Conservation (phyloP, 2,329 filamentous ascomycete genomes). For the Colletotrichum limetticola region DNA sequence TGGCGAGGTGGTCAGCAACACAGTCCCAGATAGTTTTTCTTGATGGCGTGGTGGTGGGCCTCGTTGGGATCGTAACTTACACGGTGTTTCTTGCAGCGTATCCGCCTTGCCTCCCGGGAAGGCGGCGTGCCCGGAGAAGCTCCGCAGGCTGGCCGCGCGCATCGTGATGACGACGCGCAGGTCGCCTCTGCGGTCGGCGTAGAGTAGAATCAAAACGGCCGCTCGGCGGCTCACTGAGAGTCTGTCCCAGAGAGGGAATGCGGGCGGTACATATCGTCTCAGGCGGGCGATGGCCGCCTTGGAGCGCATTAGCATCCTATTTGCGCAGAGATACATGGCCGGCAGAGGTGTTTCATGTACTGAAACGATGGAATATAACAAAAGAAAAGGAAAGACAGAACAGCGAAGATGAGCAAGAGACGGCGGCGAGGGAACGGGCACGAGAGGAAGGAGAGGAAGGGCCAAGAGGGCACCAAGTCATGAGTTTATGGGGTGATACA, state of each 20-base stretch:
- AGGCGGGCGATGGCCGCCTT: slow-evolving; percentile 70
- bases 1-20: slow-evolving; percentile 36
- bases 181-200: slow-evolving; percentile 84
- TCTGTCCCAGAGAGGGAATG: slow-evolving; percentile 70
- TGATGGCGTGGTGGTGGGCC: no score
- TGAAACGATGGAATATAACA: not conserved
- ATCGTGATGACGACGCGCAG: slow-evolving; percentile 78
- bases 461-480: not conserved
- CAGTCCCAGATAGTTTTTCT: no score
- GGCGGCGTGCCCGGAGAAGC: slow-evolving; percentile 86
- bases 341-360: slow-evolving; percentile 22
- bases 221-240: slow-evolving; percentile 76
- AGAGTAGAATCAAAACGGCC: slow-evolving; percentile 88
- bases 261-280: slow-evolving; percentile 68
- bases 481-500: not conserved
- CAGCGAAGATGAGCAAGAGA: no score
- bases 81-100: slow-evolving; percentile 66
- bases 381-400: not conserved
- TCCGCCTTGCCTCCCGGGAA: slow-evolving; percentile 84
- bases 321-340: slow-evolving; percentile 35
- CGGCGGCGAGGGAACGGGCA: not conserved
- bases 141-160: slow-evolving; percentile 71
- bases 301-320: slow-evolving; percentile 35
- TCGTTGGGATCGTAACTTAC: slow-evolving; percentile 49
- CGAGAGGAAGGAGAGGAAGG: not conserved